Evolutionary conservation across 768 basidiomycete species (phyloP).

Genomic region (Tricholomella constricta): DNA sequence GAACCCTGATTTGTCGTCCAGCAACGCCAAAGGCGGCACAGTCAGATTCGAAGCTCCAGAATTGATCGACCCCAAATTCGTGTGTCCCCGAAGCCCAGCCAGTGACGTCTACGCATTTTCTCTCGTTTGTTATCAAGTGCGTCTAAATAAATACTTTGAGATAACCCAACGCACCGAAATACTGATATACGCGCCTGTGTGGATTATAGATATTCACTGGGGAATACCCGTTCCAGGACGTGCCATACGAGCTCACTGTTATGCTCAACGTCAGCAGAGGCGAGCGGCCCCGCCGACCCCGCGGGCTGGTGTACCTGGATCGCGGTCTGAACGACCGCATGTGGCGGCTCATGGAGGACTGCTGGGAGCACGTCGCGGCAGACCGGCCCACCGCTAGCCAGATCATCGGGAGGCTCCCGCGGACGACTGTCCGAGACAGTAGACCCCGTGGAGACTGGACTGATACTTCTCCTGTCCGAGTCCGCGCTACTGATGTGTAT

Average conservation of each 20-base stretch:
- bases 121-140: conserved; percentile 20
- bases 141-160: not conserved
- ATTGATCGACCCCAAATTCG: conserved; percentile 27
- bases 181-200: not conserved
- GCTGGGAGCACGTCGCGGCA: conserved; percentile 7
- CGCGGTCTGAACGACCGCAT: conserved; percentile 10
- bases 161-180: no score
- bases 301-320: not conserved
- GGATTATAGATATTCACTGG: conserved; percentile 26
- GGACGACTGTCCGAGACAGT: not conserved
- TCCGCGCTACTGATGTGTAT: conserved; percentile 2
- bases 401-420: conserved; percentile 2
- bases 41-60: conserved; percentile 40
- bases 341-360: conserved; percentile 12
- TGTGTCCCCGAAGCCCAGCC: conserved; percentile 5
- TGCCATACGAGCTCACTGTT: conserved; percentile 19
- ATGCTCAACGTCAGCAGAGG: conserved; percentile 17
- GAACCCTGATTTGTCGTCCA: conserved; percentile 20
- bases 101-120: conserved; percentile 22
- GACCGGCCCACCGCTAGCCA: conserved; percentile 1
- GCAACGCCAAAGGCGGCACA: conserved; percentile 26
- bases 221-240: conserved; percentile 28
- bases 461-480: not conserved
- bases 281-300: conserved; percentile 2
- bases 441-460: conserved; percentile 1